These are phyloP conservation scores for Fusarium robinianum DNA, from an alignment of 2,329 filamentous ascomycete species.

Conservation along the genomic window DNA sequence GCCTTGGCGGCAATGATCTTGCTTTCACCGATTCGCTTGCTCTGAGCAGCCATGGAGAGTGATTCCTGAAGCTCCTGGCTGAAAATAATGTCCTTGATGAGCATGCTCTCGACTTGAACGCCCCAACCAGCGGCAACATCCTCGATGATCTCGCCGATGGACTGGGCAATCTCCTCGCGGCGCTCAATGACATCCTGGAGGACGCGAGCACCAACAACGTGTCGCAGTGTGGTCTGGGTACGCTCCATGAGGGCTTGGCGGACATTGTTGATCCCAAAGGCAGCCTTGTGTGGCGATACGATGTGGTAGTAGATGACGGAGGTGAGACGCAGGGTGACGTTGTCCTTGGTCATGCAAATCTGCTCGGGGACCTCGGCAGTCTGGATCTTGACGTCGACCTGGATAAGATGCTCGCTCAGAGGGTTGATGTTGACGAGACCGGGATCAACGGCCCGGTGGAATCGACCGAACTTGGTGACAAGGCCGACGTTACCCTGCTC, in stretches of 20 bases:
- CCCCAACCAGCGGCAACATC: slow-evolving; percentile 94
- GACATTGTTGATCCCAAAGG: slow-evolving; percentile 94
- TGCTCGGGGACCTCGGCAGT: slow-evolving; percentile 96
- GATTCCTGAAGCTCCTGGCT: slow-evolving; percentile 93
- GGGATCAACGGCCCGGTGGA: slow-evolving; percentile 94
- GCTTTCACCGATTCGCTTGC: slow-evolving; percentile 96
- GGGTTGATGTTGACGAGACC: slow-evolving; percentile 98
- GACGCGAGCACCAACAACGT: slow-evolving; percentile 93
- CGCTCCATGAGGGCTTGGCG: slow-evolving; percentile 96
- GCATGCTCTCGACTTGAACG: slow-evolving; percentile 95
- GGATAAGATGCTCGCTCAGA: slow-evolving; percentile 83
- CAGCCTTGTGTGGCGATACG: slow-evolving; percentile 90
- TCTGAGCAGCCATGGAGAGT: slow-evolving; percentile 96
- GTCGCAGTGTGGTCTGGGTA: slow-evolving; percentile 95
- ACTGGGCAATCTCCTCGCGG: slow-evolving; percentile 93
- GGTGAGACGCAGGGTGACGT: slow-evolving; percentile 90
- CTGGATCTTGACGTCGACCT: slow-evolving; percentile 99
- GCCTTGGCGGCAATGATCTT: slow-evolving; percentile 98
- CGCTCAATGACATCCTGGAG: slow-evolving; percentile 98
- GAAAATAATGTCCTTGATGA: slow-evolving; percentile 99
- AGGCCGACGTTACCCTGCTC: slow-evolving; percentile 92
- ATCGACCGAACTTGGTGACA: slow-evolving; percentile 92
- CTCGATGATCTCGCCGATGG: slow-evolving; percentile 96
- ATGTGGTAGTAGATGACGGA: slow-evolving; percentile 99
- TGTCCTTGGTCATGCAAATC: slow-evolving; percentile 99